Conservation (phyloP, 495 filamentous ascomycete genomes). For the Ascodesmis nigricans region DNA sequence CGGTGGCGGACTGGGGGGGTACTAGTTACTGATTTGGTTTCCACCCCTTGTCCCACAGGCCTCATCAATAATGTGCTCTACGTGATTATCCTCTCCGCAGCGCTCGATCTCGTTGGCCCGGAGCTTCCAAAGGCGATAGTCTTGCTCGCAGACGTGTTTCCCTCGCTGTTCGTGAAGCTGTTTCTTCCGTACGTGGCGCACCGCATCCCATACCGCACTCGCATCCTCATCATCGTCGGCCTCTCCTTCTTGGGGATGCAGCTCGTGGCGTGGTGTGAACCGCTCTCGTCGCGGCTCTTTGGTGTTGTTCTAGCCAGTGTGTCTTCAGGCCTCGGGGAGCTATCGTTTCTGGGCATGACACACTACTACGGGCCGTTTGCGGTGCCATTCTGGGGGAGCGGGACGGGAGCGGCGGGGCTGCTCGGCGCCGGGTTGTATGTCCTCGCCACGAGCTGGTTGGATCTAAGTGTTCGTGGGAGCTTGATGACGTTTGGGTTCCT, state of each 20-base stretch:
- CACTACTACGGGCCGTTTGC: constrained; percentile 87
- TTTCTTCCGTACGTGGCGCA: constrained; percentile 87
- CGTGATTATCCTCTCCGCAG: constrained; percentile 88
- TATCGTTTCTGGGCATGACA: constrained; percentile 74
- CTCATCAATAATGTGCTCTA: constrained; percentile 97
- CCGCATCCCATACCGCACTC: constrained; percentile 49
- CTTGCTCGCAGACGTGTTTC: constrained; percentile 77
- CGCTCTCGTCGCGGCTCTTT: constrained; percentile 50
- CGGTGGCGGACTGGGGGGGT: not conserved
- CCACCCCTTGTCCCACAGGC: constrained; percentile 29
- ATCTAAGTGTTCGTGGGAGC: constrained; percentile 44
- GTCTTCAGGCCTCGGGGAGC: constrained; percentile 62
- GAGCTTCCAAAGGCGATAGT: constrained; percentile 70
- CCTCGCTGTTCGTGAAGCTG: constrained; percentile 72
- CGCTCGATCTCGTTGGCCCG: constrained; percentile 80
- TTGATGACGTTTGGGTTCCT: constrained; percentile 56
- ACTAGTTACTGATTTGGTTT: not conserved
- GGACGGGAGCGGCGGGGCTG: constrained; percentile 76
- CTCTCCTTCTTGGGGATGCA: constrained; percentile 70
- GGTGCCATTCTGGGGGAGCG: constrained; percentile 78
- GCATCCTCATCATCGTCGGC: constrained; percentile 48
- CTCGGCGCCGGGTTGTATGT: constrained; percentile 75
- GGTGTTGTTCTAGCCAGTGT: constrained; percentile 73
- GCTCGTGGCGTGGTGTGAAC: constrained; percentile 51
- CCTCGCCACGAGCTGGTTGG: constrained; percentile 54